Conservation (phyloP, 352 stramenopile species). For the Globisporangium solare region DNA sequence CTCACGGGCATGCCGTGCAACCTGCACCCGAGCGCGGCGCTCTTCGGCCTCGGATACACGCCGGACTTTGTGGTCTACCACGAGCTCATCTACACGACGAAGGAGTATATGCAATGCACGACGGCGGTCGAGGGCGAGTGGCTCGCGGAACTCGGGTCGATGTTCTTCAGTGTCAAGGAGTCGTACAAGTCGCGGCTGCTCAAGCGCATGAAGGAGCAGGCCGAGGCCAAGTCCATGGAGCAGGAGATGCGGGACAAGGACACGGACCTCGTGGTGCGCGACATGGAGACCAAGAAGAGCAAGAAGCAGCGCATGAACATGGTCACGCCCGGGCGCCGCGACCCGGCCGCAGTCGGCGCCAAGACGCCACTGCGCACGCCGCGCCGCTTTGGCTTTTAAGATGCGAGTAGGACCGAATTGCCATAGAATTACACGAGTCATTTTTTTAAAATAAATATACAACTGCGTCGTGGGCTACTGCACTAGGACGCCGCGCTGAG, state of each 20-base stretch:
- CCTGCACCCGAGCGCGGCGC: constrained; percentile 95
- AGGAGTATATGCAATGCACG: constrained; percentile 98
- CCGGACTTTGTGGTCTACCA: constrained; percentile 99
- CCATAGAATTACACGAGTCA: not conserved
- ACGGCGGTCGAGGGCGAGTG: constrained; percentile 99
- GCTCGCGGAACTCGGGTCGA: constrained; percentile 98
- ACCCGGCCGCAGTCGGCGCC: constrained; percentile 21
- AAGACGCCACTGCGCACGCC: constrained; percentile 58
- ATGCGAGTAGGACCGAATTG: not conserved
- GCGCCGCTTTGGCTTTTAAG: constrained; percentile 48
- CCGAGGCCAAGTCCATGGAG: constrained; percentile 76
- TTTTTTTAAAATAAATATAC: not conserved
- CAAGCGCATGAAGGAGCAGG: constrained; percentile 85
- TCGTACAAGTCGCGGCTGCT: constrained; percentile 91
- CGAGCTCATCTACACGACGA: constrained; percentile 99
- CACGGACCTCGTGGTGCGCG: constrained; percentile 15
- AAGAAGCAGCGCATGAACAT: constrained; percentile 68
- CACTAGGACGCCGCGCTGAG: not conserved
- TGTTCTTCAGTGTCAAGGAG: constrained; percentile 99
- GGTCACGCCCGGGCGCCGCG: constrained; percentile 44
- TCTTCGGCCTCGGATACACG: constrained; percentile 98
- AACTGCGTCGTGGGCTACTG: too few species aligned
- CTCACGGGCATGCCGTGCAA: constrained; percentile 96
- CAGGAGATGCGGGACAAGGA: constrained; percentile 58
- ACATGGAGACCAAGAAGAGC: constrained; percentile 19